Base-by-base conservation (phyloP, 352 stramenopile species). In the Globisporangium middletonii region DNA sequence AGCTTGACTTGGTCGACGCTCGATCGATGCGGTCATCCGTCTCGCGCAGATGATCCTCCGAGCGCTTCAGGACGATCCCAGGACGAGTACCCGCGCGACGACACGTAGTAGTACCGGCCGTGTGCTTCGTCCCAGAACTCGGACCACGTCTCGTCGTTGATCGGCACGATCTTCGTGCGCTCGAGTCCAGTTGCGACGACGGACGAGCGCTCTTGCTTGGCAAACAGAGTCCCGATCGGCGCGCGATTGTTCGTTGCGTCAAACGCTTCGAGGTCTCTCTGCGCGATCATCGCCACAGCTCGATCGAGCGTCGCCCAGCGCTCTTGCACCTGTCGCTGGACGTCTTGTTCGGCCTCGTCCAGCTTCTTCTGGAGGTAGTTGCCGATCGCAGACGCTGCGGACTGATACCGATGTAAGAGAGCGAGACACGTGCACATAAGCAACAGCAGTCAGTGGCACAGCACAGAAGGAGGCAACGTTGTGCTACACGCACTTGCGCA, bases 341-440 rank as follows among this genome's bases (percentile, higher is more conserved):
- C 68, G 13, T 67, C 60, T 9, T 60, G 64, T 11, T 75, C 67
- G 41, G 67, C 73, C 6, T 61, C 52, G 23, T 74, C 63, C 4
- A 83, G 59, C 41, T 75, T 84, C 57, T 84, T 83, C 46, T 83
- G 72, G 13, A 79, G 55, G 42, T 73, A 76, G 19, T 46, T 64
- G 41, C 46, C 48, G 27, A 68, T 43, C 15, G 55, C 38, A 8
- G 53, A 59, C 7, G 44, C 38, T 30, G 55, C 41, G 4, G 47
- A 55, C 23, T 67, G 18, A 35, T 35, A 35, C 30, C 30, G 23
- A 35, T 35, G 30, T 8, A 4, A 23, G 23, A 23, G 30, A 35
- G 30, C 7, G 30, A 35, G 7, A 44, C 18, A 50, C n/a, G 4
- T 50, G 42, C 5, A 53, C 19, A 16, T 4, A 51, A 4, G 7